phyloP scores from a whole-genome alignment of 805 yeast genomes.

The Naumovozyma castellii region DNA sequence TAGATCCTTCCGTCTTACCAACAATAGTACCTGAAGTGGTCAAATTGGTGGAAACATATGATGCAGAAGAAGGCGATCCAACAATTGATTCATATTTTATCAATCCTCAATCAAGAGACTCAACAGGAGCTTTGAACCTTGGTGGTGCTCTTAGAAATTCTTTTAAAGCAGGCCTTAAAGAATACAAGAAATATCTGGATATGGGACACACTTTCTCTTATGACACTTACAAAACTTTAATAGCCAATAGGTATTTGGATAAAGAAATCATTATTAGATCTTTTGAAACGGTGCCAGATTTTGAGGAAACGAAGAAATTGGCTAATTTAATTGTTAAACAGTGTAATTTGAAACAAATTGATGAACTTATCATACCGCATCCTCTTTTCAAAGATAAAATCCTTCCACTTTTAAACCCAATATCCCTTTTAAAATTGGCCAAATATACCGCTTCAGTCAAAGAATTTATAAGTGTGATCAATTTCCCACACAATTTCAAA shows the following conservation, averaged over 20 bases:
- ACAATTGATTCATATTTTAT: not conserved
- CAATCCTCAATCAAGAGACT: not conserved
- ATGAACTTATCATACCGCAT: not conserved
- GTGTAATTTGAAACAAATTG: not conserved
- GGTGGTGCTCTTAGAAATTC: conserved; percentile 23
- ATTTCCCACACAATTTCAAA: conserved; percentile 23
- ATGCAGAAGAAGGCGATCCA: not conserved
- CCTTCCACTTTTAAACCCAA: conserved; percentile 18
- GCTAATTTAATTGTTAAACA: conserved; percentile 13
- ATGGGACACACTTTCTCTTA: conserved; percentile 27
- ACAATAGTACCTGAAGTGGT: conserved; percentile 24
- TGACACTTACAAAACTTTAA: conserved; percentile 25
- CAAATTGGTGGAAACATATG: conserved; percentile 11
- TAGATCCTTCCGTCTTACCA: conserved; percentile 20
- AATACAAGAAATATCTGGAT: conserved; percentile 16
- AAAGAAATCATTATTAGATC: conserved; percentile 12
- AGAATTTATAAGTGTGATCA: conserved; percentile 12
- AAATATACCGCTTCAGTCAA: conserved; percentile 6
- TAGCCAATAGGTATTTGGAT: conserved; percentile 13
- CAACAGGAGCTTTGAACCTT: conserved; percentile 2
- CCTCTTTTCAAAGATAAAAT: conserved; percentile 2
- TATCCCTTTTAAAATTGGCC: conserved; percentile 18
- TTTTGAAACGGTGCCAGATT: conserved; percentile 13
- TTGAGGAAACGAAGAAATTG: conserved; percentile 14
- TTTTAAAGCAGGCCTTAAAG: conserved; percentile 18